phyloP scores from a whole-genome alignment of 805 yeast genomes.

The Ogataea corticis region DNA sequence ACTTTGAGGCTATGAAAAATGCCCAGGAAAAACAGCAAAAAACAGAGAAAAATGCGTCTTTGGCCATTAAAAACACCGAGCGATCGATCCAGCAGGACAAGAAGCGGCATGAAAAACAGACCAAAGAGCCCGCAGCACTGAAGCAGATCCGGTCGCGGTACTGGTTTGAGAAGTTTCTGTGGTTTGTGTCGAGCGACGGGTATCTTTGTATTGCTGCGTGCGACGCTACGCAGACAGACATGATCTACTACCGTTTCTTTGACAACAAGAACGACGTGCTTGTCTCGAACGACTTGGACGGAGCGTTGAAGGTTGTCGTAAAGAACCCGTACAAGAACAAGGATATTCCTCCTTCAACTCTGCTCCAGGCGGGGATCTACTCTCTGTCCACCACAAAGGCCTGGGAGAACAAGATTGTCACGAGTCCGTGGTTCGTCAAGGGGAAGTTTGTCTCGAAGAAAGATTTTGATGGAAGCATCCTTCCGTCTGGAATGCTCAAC shows the following conservation, averaged over 20 bases:
- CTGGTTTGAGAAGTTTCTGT: conserved; percentile 92
- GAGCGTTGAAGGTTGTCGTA: conserved; percentile 73
- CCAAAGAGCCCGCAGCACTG: conserved; percentile 46
- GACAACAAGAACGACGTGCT: conserved; percentile 65
- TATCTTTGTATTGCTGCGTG: conserved; percentile 85
- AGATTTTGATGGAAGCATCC: conserved; percentile 55
- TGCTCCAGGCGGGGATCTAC: conserved; percentile 86
- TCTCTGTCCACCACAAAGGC: conserved; percentile 82
- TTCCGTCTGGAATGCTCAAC: conserved; percentile 63
- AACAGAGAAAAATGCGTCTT: conserved; percentile 72
- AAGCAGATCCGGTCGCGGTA: conserved; percentile 67
- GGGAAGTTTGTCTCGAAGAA: conserved; percentile 69
- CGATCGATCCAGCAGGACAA: conserved; percentile 72
- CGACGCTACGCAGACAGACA: conserved; percentile 75
- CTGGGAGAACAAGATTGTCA: conserved; percentile 83
- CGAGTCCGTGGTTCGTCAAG: conserved; percentile 84
- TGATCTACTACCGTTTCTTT: conserved; percentile 77
- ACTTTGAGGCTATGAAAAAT: conserved; percentile 72
- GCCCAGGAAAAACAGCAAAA: conserved; percentile 78
- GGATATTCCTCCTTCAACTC: conserved; percentile 79
- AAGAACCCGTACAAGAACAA: conserved; percentile 75
- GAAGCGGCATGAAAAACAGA: conserved; percentile 58
- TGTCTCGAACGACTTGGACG: conserved; percentile 73
- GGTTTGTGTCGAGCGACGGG: conserved; percentile 93
- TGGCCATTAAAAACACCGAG: conserved; percentile 84